Percentiles rank a stretch among this genome's conserved stretches.
These are phyloP conservation scores for Penicillium cosmopolitanum DNA, from an alignment of 495 filamentous ascomycete genomes.

Conservation along the genomic window DNA sequence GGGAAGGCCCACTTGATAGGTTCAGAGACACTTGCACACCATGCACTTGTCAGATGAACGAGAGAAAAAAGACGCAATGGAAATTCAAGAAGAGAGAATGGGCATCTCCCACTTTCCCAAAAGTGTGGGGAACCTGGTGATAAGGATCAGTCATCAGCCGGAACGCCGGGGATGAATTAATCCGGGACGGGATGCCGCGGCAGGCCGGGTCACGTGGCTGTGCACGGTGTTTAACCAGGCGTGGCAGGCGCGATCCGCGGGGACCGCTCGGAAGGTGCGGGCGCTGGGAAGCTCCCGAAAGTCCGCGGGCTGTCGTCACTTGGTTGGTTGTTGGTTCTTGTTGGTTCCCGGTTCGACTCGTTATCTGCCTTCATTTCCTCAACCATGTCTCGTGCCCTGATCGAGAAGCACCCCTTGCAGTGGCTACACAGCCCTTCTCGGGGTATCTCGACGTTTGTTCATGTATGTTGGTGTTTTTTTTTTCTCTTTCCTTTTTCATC, in stretches of 20 bases:
- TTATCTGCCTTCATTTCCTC: constrained; percentile 3
- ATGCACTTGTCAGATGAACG: constrained; percentile 1
- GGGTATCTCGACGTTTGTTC: constrained; percentile 68
- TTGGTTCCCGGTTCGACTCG: not conserved
- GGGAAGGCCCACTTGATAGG: constrained; percentile 6
- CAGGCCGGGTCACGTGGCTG: constrained; percentile 19
- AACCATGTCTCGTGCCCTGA: constrained; percentile 21
- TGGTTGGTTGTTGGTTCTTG: not conserved
- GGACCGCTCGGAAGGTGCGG: not conserved
- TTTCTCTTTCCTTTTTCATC: not conserved
- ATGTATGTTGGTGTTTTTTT: constrained; percentile 47
- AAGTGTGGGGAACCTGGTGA: constrained; percentile 31
- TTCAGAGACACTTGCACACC: not conserved
- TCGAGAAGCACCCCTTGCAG: constrained; percentile 68
- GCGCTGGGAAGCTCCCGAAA: constrained; percentile 5
- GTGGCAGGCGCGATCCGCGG: not conserved
- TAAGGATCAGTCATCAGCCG: constrained; percentile 28
- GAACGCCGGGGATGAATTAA: constrained; percentile 1
- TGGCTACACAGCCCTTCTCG: constrained; percentile 70
- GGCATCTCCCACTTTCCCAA: constrained; percentile 3
- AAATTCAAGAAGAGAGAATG: constrained; percentile 7
- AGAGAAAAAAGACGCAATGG: constrained; percentile 5
- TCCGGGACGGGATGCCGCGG: constrained; percentile 27
- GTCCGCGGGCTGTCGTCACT: constrained; percentile 1
- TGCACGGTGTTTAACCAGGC: not conserved